These are phyloP conservation scores for Penicillium tannophilum DNA, from an alignment of 495 filamentous ascomycete genomes.

Conservation along the genomic window DNA sequence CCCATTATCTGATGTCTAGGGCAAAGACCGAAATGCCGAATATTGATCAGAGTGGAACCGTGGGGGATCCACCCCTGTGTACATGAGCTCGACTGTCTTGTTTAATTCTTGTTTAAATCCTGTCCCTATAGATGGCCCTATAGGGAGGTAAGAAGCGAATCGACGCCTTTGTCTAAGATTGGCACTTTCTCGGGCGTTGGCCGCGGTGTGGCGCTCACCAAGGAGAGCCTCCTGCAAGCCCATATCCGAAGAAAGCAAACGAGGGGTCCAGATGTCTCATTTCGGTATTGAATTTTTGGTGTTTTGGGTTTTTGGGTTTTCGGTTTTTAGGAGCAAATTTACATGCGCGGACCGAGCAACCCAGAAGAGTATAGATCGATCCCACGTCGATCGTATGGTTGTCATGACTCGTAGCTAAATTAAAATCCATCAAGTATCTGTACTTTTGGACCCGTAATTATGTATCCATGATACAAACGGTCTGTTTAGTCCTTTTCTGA, in stretches of 20 bases:
- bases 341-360: conserved; percentile 12
- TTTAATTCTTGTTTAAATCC: background rate
- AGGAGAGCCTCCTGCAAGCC: conserved; percentile 14
- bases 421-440: conserved; percentile 10
- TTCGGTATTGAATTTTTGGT: background rate
- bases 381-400: conserved; percentile 30
- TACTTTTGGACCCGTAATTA: conserved; percentile 26
- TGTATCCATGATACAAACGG: conserved; percentile 22
- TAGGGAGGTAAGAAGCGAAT: background rate
- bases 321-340: background rate
- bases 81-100: background rate
- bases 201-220: conserved; percentile 10
- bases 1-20: conserved; percentile 2
- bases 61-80: background rate
- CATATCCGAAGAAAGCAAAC: conserved; percentile 3
- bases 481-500: conserved; percentile 27
- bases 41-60: conserved; percentile 16
- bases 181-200: background rate
- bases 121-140: background rate
- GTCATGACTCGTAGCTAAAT: conserved; percentile 21
- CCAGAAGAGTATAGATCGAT: conserved; percentile 32
- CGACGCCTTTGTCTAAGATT: background rate
- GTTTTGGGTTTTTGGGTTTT: background rate
- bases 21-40: conserved; percentile 15
- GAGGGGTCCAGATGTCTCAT: conserved; percentile 9